Evolutionary conservation across 2,329 filamentous ascomycete species (phyloP), one percentile per base, ranked within the genome.

Genomic region (Cucurbitaria berberidis): DNA sequence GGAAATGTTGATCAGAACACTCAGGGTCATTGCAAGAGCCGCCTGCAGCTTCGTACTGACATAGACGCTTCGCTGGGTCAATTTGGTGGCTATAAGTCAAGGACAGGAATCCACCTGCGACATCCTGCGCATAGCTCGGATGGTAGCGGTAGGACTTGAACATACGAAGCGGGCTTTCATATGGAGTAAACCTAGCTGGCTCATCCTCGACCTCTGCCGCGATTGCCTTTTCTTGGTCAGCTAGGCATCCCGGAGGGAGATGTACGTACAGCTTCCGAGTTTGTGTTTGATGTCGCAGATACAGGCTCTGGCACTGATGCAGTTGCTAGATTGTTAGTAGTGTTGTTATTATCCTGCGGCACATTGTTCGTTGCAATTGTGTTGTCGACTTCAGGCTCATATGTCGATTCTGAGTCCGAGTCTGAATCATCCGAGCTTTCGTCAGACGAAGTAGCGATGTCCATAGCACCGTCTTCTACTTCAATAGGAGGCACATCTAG

Each of bases 21-120:
- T 84, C 80, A 53, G 78, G 73, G 69, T 93, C 90, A 63, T 88
- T 87, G 82, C 95, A 98, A 62, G 81, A 79, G 55, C 86, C 86
- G 46, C 86, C 87, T 42, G 82, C 81, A 58, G 90, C 78, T 74
- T 96, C 90, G 66, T 85, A 88, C 32, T 86, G 88, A 75, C 95
- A 99, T 43, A 98, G 70, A 57, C 85, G 84, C 64, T 84, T 87
- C 55, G 85, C 81, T 21, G 87, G 82, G 72, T 97, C 87, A 76
- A 99, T 96, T 64, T 87, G 88, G 76, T 96, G 90, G 78, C 91
- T 97, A 78, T 93, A 98, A 38, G 93, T 98, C 79, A 96, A 82
- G 60, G 95, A 98, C 70, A 89, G 88, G 70, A 92, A 88, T 38
- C 93, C 93, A 57, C 88, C 89, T 50, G 85, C 73, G 51, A 96